A percentile compares a stretch with the other conserved stretches of the same genome.
These are phyloP conservation scores for Suillus bovinus DNA, from an alignment of 768 basidiomycete species.

Conservation along the genomic window DNA sequence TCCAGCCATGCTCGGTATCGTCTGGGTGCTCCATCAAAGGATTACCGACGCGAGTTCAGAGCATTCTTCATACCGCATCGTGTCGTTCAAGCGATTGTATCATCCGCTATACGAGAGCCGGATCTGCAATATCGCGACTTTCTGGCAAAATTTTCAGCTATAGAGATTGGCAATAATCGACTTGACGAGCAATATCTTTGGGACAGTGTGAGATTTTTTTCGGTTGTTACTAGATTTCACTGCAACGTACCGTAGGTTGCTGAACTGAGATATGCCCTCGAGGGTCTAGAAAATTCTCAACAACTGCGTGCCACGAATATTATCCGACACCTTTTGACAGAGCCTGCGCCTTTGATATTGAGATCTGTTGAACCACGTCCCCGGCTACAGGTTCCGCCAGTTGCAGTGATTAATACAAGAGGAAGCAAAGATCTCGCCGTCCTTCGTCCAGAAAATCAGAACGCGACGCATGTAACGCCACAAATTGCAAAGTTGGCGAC, in stretches of 20 bases:
- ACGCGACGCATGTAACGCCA: conserved; percentile 62
- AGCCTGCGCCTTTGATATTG: conserved; percentile 13
- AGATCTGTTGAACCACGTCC: conserved; percentile 11
- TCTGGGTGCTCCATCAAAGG: conserved; percentile 45
- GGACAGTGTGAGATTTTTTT: conserved; percentile 23
- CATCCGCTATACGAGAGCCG: conserved; percentile 25
- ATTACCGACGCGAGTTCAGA: conserved; percentile 43
- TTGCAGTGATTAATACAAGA: conserved; percentile 12
- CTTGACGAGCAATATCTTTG: conserved; percentile 29
- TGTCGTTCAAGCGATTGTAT: conserved; percentile 50
- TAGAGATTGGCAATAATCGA: conserved; percentile 18
- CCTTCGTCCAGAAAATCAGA: conserved; percentile 53
- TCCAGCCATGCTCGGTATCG: conserved; percentile 67
- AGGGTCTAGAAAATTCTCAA: conserved; percentile 23
- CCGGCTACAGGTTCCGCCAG: neutral
- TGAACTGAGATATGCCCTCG: conserved; percentile 22
- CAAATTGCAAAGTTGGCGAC: conserved; percentile 51
- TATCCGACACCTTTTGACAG: conserved; percentile 21
- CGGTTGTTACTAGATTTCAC: neutral
- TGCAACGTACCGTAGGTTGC: conserved; percentile 17
- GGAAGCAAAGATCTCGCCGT: conserved; percentile 59
- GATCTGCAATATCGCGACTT: conserved; percentile 37
- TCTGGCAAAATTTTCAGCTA: conserved; percentile 27
- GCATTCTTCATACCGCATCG: conserved; percentile 53
- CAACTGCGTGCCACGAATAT: conserved; percentile 21